phyloP scores from a whole-genome alignment of 1,284 basidiomycete species.

The Pascua sp. region DNA sequence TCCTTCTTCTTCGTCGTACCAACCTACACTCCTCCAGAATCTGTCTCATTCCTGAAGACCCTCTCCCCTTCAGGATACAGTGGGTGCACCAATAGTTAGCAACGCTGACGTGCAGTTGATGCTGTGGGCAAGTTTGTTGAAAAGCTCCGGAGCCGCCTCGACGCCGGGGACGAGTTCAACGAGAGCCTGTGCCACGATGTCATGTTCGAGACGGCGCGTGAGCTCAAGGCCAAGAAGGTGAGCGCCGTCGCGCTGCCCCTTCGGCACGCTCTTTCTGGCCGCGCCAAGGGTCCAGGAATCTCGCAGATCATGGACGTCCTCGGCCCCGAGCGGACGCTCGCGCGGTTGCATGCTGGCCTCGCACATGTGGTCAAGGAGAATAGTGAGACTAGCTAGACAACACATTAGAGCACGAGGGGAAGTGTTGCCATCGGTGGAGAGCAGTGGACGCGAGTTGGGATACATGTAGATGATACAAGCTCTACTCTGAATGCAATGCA shows the following conservation, averaged over 20 bases:
- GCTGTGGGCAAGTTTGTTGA: conserved; percentile 6
- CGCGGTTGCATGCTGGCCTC: conserved; percentile 23
- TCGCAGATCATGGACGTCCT: conserved; percentile 34
- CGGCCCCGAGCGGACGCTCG: conserved; percentile 22
- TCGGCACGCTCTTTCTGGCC: conserved; percentile 71
- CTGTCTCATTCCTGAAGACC: conserved; percentile 57
- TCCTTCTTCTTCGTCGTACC: conserved; percentile 75
- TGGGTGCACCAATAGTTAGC: conserved; percentile 33
- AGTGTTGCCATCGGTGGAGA: neutral
- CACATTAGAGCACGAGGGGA: neutral
- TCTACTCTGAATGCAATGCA: no score
- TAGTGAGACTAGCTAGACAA: neutral
- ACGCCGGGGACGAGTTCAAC: no score
- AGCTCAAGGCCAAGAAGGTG: conserved; percentile 54
- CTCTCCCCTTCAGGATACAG: conserved; percentile 53
- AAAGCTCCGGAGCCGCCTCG: no score
- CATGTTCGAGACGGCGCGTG: neutral
- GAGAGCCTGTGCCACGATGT: no score
- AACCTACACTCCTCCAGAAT: conserved; percentile 57
- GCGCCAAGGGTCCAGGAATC: conserved; percentile 51
- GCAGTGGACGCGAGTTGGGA: neutral
- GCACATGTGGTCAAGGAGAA: conserved; percentile 9
- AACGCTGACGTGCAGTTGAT: conserved; percentile 15
- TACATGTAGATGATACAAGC: no score
- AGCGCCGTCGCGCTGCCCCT: conserved; percentile 63